Evolutionary conservation across 2,329 filamentous ascomycete species (phyloP).

Genomic region (Fusarium solani-melongenae): DNA sequence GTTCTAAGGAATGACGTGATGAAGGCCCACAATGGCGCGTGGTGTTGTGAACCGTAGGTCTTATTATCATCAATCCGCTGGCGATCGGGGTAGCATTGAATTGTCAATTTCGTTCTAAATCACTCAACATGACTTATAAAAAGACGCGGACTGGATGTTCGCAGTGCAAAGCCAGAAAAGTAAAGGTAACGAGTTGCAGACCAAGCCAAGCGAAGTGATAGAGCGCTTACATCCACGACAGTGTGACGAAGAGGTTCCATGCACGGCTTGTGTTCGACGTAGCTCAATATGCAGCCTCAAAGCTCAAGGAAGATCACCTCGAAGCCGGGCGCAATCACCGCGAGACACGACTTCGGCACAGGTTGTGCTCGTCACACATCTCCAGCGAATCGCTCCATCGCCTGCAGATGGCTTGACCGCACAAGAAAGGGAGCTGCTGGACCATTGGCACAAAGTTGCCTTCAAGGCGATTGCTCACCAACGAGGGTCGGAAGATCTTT

Average conservation of each 20-base stretch:
- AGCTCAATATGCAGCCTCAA: not conserved
- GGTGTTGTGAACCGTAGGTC: not conserved
- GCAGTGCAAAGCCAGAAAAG: slow-evolving; percentile 4
- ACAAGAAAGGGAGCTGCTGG: not conserved
- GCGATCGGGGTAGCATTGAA: not conserved
- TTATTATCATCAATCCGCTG: not conserved
- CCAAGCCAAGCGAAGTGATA: not conserved
- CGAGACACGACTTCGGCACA: not conserved
- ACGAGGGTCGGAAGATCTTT: slow-evolving; percentile 5
- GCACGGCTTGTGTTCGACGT: not conserved
- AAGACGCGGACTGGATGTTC: slow-evolving; percentile 2
- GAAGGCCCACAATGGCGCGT: slow-evolving; percentile 5
- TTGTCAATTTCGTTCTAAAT: not conserved
- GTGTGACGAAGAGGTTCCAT: not conserved
- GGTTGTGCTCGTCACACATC: not conserved
- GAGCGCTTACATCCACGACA: not conserved
- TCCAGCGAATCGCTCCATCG: not conserved
- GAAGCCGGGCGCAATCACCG: not conserved
- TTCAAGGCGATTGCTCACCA: not conserved
- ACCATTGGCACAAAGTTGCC: slow-evolving; percentile 2
- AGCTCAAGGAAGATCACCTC: not conserved
- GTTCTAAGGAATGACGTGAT: not conserved
- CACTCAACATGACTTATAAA: not conserved
- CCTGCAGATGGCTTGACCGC: slow-evolving; percentile 4
- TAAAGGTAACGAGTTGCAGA: slow-evolving; percentile 5